phyloP scores from a whole-genome alignment of 2,329 filamentous ascomycete genomes.

The Hypoxylon sp. region DNA sequence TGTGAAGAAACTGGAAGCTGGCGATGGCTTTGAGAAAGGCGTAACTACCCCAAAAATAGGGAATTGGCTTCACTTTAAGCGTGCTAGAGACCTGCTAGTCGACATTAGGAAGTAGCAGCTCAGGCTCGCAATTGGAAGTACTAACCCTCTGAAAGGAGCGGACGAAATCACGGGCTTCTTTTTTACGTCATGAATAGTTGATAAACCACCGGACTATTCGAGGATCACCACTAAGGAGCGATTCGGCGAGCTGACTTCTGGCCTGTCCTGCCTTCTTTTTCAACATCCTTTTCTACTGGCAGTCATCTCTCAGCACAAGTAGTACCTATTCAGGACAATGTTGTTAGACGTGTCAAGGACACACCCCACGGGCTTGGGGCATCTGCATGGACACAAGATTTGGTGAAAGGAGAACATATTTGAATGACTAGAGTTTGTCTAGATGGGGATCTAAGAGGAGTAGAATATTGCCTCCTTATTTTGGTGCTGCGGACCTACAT shows the following conservation, averaged over 20 bases:
- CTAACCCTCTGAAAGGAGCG: constrained; percentile 27
- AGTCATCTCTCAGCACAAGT: too few species aligned
- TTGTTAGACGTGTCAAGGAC: too few species aligned
- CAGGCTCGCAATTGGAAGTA: constrained; percentile 36
- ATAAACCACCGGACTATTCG: constrained; percentile 50
- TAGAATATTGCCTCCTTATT: too few species aligned
- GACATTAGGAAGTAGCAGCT: constrained; percentile 46
- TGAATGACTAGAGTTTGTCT: too few species aligned
- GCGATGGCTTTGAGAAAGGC: constrained; percentile 24
- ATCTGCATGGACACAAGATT: constrained; percentile 66
- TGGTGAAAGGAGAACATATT: constrained; percentile 61
- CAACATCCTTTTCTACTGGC: constrained; percentile 50
- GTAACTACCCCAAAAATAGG: constrained; percentile 21
- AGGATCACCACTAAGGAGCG: too few species aligned
- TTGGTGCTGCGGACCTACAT: too few species aligned
- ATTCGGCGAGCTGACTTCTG: constrained; percentile 38
- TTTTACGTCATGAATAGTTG: constrained; percentile 44
- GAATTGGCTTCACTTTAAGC: constrained; percentile 47
- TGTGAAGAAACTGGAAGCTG: constrained; percentile 27
- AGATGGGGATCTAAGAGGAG: not conserved
- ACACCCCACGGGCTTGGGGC: too few species aligned
- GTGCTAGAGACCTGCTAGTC: constrained; percentile 46
- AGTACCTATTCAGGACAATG: too few species aligned
- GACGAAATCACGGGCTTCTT: constrained; percentile 40
- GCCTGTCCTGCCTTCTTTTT: not conserved